phyloP scores from a whole-genome alignment of 1,284 basidiomycete genomes.

The Rhodotorula sp. region DNA sequence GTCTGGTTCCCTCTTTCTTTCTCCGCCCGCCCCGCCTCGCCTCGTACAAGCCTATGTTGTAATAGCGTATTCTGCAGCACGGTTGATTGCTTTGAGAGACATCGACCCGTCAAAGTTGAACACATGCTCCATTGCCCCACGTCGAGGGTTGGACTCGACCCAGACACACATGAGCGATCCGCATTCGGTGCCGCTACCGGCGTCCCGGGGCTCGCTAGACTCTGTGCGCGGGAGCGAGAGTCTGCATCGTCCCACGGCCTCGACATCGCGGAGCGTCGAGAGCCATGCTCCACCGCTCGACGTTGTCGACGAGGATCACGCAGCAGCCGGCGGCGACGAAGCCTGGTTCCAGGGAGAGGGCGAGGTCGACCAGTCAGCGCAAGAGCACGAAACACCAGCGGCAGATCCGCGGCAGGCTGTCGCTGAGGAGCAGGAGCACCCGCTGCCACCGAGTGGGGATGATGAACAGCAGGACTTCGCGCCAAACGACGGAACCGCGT shows the following conservation, averaged over 20 bases:
- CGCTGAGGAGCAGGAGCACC: not conserved
- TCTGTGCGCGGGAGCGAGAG: not conserved
- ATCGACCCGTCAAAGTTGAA: too few relatives aligned
- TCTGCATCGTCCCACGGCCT: not conserved
- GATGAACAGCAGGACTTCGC: not conserved
- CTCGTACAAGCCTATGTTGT: too few relatives aligned
- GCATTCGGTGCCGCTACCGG: slow-evolving; percentile 25
- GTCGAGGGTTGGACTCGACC: not conserved
- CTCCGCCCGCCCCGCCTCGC: too few relatives aligned
- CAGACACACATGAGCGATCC: slow-evolving; percentile 17
- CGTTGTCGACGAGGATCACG: slow-evolving; percentile 6
- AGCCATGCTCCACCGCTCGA: not conserved
- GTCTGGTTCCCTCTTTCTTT: not conserved
- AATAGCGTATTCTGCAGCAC: too few relatives aligned
- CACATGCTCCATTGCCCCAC: not conserved
- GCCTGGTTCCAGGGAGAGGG: not conserved
- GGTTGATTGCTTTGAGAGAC: too few relatives aligned
- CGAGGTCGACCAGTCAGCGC: not conserved
- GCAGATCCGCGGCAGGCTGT: not conserved
- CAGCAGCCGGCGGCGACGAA: not conserved
- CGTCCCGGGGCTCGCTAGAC: slow-evolving; percentile 33
- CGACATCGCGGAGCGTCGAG: not conserved
- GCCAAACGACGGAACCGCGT: not conserved
- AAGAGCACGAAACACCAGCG: not conserved
- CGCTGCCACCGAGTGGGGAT: not conserved